Evolutionary conservation across 441 rosid species (phyloP).

Genomic region (Croton laevigatus): DNA sequence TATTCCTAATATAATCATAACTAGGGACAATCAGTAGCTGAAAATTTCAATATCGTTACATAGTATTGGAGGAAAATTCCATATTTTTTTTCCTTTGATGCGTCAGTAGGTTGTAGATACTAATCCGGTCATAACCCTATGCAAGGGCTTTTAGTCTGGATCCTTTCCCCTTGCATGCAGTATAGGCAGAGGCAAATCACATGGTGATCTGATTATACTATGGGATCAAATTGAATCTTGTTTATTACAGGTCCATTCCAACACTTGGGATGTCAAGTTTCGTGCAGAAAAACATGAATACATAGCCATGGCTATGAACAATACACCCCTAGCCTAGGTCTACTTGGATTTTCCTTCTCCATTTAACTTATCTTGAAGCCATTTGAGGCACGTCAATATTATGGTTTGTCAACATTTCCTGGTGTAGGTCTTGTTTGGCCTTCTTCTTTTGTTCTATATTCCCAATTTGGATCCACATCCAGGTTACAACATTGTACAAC

Average conservation of each 20-base stretch:
- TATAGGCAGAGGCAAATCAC: background rate
- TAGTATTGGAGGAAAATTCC: background rate
- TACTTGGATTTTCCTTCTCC: background rate
- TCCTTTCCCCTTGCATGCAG: background rate
- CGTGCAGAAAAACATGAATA: background rate
- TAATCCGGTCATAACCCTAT: background rate
- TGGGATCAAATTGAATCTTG: conserved; percentile 3
- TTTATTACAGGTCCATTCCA: background rate
- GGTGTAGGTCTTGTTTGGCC: conserved; percentile 65
- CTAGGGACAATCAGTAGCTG: background rate
- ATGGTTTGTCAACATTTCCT: conserved; percentile 12
- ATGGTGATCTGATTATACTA: background rate
- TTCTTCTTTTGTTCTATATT: conserved; percentile 64
- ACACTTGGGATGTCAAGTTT: background rate
- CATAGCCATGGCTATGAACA: background rate
- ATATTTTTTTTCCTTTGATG: background rate
- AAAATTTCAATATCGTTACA: background rate
- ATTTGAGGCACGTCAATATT: background rate
- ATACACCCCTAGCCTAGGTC: background rate
- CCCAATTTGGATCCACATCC: conserved; percentile 73
- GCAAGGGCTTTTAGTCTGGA: background rate
- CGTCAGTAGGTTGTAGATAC: background rate
- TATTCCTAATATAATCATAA: background rate
- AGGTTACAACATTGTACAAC: conserved; percentile 49
- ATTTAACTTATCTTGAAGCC: background rate